These are phyloP conservation scores for Fusarium siculi DNA, from an alignment of 2,329 filamentous ascomycete genomes.

Conservation along the genomic window DNA sequence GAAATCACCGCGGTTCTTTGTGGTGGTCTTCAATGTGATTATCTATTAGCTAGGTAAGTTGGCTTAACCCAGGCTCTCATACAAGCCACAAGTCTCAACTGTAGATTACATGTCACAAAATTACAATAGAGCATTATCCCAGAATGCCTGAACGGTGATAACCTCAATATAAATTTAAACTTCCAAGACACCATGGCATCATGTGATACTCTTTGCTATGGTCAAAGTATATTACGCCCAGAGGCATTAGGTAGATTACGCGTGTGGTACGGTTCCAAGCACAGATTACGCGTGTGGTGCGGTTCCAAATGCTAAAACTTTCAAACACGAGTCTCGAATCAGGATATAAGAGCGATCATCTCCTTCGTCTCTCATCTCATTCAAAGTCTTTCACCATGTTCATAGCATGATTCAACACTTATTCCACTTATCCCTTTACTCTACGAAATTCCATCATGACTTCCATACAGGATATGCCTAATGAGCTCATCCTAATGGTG, in stretches of 20 bases:
- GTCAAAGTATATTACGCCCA: accelerated
- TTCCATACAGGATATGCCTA: neutral
- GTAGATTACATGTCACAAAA: no score
- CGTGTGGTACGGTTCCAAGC: no score
- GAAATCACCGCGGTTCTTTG: neutral
- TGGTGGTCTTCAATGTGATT: neutral
- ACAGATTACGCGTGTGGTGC: no score
- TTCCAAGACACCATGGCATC: neutral
- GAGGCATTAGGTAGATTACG: no score
- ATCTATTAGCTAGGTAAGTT: no score
- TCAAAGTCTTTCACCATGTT: neutral
- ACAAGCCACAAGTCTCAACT: neutral
- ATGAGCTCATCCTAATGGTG: neutral
- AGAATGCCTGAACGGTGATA: neutral
- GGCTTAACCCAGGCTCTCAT: no score
- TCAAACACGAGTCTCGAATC: no score
- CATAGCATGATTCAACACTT: neutral
- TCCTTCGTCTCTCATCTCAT: neutral
- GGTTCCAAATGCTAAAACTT: no score
- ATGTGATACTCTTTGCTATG: neutral
- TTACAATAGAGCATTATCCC: no score
- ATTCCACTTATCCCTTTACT: neutral
- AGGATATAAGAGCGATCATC: neutral
- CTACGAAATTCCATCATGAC: neutral
- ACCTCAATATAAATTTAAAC: neutral